A percentile compares a stretch with the other conserved stretches of the same genome.
Evolutionary conservation across 202 grass and related monocot species (phyloP).

Genomic region (Panicum virgatum): DNA sequence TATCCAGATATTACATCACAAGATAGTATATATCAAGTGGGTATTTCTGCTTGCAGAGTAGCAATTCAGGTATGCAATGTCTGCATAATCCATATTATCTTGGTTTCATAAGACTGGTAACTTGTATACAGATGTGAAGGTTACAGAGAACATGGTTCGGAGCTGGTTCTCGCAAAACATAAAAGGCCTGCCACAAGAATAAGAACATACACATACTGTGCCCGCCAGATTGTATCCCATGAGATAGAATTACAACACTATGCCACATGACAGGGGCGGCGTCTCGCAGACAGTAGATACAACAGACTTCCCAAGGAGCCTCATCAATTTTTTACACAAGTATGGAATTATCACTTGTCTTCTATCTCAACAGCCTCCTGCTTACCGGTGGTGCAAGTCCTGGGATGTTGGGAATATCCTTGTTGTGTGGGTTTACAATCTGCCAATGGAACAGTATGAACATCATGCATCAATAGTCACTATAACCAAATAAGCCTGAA

Average conservation of each 20-base stretch:
- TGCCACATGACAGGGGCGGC: constrained; percentile 7
- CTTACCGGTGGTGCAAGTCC: constrained; percentile 81
- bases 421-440: constrained; percentile 97
- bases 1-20: not conserved
- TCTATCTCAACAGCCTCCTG: constrained; percentile 69
- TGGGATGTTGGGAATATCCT: constrained; percentile 73
- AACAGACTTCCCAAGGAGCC: constrained; percentile 15
- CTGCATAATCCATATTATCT: not conserved
- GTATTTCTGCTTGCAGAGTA: not conserved
- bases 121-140: constrained; percentile 21
- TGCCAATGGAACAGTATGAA: constrained; percentile 46
- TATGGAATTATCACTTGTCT: constrained; percentile 38
- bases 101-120: not conserved
- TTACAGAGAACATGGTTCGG: not conserved
- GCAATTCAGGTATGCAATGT: not conserved
- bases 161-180: constrained; percentile 12
- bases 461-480: not conserved
- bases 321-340: constrained; percentile 32
- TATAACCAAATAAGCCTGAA: not conserved
- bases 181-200: constrained; percentile 6
- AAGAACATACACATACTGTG: constrained; percentile 21
- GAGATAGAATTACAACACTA: constrained; percentile 23
- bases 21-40: not conserved
- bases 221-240: not conserved
- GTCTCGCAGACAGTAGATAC: not conserved